phyloP scores from a whole-genome alignment of 2,329 filamentous ascomycete species.

The Colletotrichum tropicale region DNA sequence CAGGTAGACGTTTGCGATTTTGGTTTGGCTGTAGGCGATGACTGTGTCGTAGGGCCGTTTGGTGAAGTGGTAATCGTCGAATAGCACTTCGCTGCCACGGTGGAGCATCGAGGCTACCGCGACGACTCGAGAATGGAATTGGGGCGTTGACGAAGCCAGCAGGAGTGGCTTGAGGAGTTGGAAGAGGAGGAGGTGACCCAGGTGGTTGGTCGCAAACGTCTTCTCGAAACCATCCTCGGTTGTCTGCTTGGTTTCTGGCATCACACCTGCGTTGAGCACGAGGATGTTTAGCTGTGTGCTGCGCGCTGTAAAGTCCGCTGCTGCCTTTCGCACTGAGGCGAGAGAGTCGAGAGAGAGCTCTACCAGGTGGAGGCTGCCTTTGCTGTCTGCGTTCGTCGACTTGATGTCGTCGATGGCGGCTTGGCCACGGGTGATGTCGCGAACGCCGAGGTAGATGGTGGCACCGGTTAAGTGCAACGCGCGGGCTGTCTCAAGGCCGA shows the following conservation, averaged over 20 bases:
- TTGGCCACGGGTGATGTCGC: constrained; percentile 36
- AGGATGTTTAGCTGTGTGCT: constrained; percentile 33
- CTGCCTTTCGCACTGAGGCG: constrained; percentile 26
- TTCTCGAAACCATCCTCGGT: constrained; percentile 28
- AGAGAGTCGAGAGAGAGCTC: constrained; percentile 17
- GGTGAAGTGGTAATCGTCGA: constrained; percentile 33
- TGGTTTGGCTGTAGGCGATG: constrained; percentile 51
- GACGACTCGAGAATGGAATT: constrained; percentile 51
- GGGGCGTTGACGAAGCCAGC: constrained; percentile 38
- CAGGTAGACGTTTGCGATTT: constrained; percentile 55
- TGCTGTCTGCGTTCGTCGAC: neutral
- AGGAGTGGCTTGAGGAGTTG: constrained; percentile 50
- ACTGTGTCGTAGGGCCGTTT: constrained; percentile 31
- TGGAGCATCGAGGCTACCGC: constrained; percentile 48
- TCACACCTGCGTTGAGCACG: constrained; percentile 41
- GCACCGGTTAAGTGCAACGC: constrained; percentile 41
- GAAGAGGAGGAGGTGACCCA: constrained; percentile 59
- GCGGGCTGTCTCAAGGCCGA: constrained; percentile 41
- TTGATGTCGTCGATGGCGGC: constrained; percentile 26
- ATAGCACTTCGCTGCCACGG: constrained; percentile 31
- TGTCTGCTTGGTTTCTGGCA: constrained; percentile 4
- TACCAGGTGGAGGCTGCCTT: neutral
- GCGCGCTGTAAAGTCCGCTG: constrained; percentile 30
- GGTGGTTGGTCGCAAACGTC: constrained; percentile 57
- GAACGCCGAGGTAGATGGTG: constrained; percentile 37